Percentiles rank a stretch among this genome's conserved stretches.
phyloP scores from a whole-genome alignment of 768 basidiomycete genomes.

The Russula foetens region DNA sequence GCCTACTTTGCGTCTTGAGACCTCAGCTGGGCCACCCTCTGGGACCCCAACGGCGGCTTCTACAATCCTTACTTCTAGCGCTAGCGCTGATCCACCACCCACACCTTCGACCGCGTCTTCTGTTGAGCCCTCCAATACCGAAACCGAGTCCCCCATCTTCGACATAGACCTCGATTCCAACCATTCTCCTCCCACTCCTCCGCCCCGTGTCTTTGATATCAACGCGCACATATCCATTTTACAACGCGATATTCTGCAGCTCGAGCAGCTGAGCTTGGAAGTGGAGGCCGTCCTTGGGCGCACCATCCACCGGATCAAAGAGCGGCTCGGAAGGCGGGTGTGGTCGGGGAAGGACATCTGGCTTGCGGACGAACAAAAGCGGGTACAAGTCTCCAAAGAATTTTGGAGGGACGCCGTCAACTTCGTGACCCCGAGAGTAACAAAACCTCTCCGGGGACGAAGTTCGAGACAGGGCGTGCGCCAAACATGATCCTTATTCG shows the following conservation, averaged over 20 bases:
- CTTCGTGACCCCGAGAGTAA: conserved; percentile 24
- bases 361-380: conserved; percentile 28
- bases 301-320: conserved; percentile 55
- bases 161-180: conserved; percentile 30
- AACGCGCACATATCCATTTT: conserved; percentile 50
- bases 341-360: conserved; percentile 56
- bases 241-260: conserved; percentile 42
- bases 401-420: conserved; percentile 46
- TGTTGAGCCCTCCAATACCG: background rate
- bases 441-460: background rate
- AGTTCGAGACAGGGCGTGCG: background rate
- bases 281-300: conserved; percentile 41
- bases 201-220: conserved; percentile 40
- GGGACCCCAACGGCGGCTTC: background rate
- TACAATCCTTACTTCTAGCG: background rate
- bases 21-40: background rate
- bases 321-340: conserved; percentile 69
- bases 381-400: conserved; percentile 33
- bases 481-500: background rate
- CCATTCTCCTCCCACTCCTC: conserved; percentile 17
- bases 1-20: background rate
- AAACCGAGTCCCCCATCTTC: conserved; percentile 20
- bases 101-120: background rate
- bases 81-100: background rate
- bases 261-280: conserved; percentile 37